Conservation (phyloP, 2,329 filamentous ascomycete genomes). For the Colletotrichum sp. region DNA sequence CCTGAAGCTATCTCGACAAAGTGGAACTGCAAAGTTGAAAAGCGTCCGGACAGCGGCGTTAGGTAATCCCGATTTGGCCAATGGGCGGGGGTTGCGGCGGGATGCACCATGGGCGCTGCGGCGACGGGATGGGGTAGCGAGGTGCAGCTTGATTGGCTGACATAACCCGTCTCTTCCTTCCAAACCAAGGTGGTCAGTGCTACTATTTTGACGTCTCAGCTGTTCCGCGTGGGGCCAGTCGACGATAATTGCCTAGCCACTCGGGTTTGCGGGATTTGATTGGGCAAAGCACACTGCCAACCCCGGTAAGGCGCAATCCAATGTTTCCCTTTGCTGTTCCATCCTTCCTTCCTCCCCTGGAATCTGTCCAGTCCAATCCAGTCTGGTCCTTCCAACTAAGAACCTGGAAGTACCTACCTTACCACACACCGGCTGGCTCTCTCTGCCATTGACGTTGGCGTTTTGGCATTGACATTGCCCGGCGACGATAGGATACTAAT, state of each 20-base stretch:
- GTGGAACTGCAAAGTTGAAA: constrained; percentile 15
- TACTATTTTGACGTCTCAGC: constrained; percentile 22
- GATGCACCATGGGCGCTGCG: neutral
- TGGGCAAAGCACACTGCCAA: neutral
- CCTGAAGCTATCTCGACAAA: constrained; percentile 18
- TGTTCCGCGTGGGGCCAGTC: neutral
- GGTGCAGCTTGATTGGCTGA: neutral
- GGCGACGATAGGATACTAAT: neutral
- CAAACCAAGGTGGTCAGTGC: constrained; percentile 12
- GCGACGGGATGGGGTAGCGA: neutral
- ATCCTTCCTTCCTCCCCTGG: neutral
- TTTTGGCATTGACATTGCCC: constrained; percentile 26
- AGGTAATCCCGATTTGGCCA: neutral
- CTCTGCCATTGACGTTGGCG: constrained; percentile 28
- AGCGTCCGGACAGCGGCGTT: neutral
- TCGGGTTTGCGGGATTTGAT: neutral
- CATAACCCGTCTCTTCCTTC: neutral
- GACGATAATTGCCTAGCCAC: constrained; percentile 14
- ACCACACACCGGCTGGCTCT: neutral
- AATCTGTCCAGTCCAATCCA: neutral
- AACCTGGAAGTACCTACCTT: neutral
- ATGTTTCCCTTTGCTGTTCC: constrained; percentile 12
- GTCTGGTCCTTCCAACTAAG: neutral
- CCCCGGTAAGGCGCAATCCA: constrained; percentile 4
- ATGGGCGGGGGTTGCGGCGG: neutral